These are phyloP conservation scores for Zea luxurians DNA, from an alignment of 176 grass and related monocot genomes.

Conservation along the genomic window DNA sequence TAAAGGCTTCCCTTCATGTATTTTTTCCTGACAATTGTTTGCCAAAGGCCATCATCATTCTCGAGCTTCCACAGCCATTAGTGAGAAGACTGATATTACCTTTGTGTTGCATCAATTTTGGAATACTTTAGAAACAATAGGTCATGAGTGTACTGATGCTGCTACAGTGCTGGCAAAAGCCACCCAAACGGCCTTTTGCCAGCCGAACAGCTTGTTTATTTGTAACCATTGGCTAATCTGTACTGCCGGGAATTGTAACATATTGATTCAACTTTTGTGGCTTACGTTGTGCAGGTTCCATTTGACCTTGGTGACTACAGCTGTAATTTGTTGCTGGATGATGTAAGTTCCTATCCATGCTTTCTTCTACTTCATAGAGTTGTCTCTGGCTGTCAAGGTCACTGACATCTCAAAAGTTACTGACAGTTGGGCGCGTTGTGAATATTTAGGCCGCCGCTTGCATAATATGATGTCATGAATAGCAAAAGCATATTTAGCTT, in stretches of 20 bases:
- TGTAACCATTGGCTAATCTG: not conserved
- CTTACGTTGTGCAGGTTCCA: slow-evolving; percentile 60
- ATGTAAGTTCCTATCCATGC: slow-evolving; percentile 58
- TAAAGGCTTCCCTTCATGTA: no score
- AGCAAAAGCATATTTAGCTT: not conserved
- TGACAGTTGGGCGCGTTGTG: not conserved
- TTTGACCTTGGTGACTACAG: slow-evolving; percentile 73
- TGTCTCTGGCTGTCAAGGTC: not conserved
- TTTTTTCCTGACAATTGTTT: no score
- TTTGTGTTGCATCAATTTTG: no score
- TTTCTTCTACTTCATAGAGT: not conserved
- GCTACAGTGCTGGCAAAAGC: no score
- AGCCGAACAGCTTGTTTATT: not conserved
- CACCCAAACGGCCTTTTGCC: not conserved
- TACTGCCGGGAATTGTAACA: not conserved
- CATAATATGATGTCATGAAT: not conserved
- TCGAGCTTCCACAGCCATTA: no score
- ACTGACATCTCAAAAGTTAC: not conserved
- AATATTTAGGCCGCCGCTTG: not conserved
- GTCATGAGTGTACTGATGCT: no score
- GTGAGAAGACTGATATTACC: no score
- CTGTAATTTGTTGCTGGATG: slow-evolving; percentile 78
- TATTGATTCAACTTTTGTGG: slow-evolving; percentile 17
- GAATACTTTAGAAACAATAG: no score
- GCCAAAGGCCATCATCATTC: no score